Evolutionary conservation across 2,329 filamentous ascomycete genomes (phyloP).

Genomic region (Botrytis galanthina): DNA sequence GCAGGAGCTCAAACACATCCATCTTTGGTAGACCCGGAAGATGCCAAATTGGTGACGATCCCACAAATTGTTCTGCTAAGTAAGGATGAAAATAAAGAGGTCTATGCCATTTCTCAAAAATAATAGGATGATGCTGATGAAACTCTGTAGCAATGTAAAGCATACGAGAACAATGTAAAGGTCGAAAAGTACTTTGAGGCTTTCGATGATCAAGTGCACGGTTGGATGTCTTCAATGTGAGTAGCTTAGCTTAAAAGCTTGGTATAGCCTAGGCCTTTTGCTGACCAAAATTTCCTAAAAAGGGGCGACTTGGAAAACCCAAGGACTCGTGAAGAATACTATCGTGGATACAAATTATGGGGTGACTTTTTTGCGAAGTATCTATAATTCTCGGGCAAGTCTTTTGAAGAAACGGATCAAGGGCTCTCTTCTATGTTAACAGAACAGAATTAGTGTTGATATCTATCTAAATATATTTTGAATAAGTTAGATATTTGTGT

Average conservation of each 20-base stretch:
- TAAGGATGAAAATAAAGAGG: constrained; percentile 53
- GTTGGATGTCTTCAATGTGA: constrained; percentile 68
- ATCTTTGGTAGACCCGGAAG: constrained; percentile 59
- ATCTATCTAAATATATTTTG: background rate
- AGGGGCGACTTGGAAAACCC: constrained; percentile 11
- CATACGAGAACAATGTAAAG: constrained; percentile 39
- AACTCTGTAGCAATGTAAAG: constrained; percentile 39
- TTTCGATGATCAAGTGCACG: constrained; percentile 67
- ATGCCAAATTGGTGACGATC: constrained; percentile 57
- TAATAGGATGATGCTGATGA: constrained; percentile 46
- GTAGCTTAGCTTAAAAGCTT: background rate
- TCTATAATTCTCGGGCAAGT: background rate
- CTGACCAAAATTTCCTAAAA: background rate
- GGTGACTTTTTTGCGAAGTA: constrained; percentile 5
- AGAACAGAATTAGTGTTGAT: background rate
- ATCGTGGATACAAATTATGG: constrained; percentile 20
- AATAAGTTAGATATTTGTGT: background rate
- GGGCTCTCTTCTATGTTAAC: background rate
- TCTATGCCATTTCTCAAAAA: constrained; percentile 28
- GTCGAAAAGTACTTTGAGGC: constrained; percentile 59
- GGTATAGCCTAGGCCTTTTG: background rate
- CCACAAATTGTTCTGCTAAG: constrained; percentile 63
- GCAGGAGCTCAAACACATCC: constrained; percentile 53
- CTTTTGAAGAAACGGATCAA: background rate
- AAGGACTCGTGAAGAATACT: constrained; percentile 15